These are phyloP conservation scores for Chloranthus sessilifolius DNA, from an alignment of 164 flowering plant species.

Conservation along the genomic window DNA sequence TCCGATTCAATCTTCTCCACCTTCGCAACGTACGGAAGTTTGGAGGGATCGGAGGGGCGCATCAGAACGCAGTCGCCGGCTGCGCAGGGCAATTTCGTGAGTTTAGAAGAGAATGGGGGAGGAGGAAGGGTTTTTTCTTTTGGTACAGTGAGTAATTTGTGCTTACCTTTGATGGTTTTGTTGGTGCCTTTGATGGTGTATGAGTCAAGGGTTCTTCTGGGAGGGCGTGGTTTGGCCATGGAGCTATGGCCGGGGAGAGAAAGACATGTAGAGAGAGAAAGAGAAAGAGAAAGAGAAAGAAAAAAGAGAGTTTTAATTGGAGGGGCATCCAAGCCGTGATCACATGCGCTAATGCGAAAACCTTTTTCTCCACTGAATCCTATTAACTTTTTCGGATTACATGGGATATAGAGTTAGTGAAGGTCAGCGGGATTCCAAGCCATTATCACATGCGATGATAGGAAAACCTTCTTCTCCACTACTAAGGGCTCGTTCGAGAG, in stretches of 20 bases:
- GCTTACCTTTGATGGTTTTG: constrained; percentile 44
- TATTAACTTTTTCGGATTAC: no score
- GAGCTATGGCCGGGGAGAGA: neutral
- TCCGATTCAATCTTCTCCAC: constrained; percentile 56
- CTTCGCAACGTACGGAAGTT: constrained; percentile 55
- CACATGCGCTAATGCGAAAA: no score
- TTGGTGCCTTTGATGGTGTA: constrained; percentile 58
- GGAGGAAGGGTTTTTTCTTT: neutral
- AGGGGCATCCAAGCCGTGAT: no score
- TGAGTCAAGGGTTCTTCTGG: constrained; percentile 42
- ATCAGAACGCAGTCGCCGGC: constrained; percentile 61
- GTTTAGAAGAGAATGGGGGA: neutral
- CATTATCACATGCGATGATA: no score
- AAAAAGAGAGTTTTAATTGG: no score
- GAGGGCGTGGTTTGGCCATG: constrained; percentile 54
- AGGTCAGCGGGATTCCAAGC: no score
- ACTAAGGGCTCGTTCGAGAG: no score
- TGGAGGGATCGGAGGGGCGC: constrained; percentile 49
- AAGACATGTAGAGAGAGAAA: neutral
- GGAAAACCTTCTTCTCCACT: no score
- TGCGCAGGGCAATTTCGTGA: constrained; percentile 10
- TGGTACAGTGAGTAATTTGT: no score
- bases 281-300: no score
- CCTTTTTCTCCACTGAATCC: no score
- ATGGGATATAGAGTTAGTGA: no score